These are phyloP conservation scores for Omphalotus guepiniiformis DNA, from an alignment of 768 basidiomycete species.

Conservation along the genomic window DNA sequence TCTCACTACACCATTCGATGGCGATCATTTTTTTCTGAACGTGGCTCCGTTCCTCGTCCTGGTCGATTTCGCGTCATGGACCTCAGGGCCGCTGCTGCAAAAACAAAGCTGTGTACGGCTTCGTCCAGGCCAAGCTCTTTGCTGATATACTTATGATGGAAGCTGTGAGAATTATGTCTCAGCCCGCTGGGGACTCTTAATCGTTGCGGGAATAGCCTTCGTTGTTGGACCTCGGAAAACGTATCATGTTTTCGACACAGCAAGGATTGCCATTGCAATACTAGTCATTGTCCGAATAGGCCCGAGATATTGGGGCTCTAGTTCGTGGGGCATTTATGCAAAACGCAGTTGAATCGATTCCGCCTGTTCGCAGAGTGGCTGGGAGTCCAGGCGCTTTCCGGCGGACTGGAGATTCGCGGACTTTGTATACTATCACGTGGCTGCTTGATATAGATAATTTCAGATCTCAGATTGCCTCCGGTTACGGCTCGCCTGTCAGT, in stretches of 20 bases:
- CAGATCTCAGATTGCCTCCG: conserved; percentile 11
- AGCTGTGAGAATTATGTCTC: conserved; percentile 40
- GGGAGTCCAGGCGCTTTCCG: not conserved
- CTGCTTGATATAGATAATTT: not conserved
- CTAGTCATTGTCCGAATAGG: conserved; percentile 45
- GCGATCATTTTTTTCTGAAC: conserved; percentile 71
- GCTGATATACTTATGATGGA: conserved; percentile 9
- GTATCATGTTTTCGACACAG: conserved; percentile 62
- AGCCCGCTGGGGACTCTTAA: conserved; percentile 49
- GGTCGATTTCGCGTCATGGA: conserved; percentile 57
- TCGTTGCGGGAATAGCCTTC: conserved; percentile 51
- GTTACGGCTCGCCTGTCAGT: conserved; percentile 1
- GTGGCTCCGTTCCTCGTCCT: conserved; percentile 61
- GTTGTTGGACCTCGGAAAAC: conserved; percentile 63
- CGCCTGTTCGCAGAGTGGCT: no score
- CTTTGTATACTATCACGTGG: conserved; percentile 5
- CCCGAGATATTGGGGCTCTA: conserved; percentile 45
- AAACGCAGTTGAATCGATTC: not conserved
- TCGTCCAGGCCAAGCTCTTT: conserved; percentile 7
- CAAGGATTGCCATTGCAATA: conserved; percentile 43
- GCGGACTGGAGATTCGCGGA: not conserved
- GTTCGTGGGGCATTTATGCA: conserved; percentile 22
- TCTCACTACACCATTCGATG: conserved; percentile 72
- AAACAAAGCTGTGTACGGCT: conserved; percentile 34
- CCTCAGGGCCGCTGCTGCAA: conserved; percentile 36